Percentiles rank a stretch among this genome's conserved stretches.
phyloP scores from a whole-genome alignment of 1,139 yeast species.

The Protomyces pachydermus region DNA sequence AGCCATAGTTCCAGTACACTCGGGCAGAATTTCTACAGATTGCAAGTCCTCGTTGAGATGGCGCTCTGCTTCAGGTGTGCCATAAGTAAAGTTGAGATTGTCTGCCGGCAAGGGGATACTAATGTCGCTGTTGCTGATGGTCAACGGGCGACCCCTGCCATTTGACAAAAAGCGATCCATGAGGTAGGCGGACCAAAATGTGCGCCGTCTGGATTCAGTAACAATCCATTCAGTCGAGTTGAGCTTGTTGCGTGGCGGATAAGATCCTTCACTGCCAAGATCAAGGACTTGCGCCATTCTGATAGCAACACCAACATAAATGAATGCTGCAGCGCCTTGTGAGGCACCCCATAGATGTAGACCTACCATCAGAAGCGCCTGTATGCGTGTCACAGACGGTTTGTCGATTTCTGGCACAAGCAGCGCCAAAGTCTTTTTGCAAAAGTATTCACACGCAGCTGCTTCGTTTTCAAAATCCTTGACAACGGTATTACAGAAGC shows the following conservation, averaged over 20 bases:
- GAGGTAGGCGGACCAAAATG: constrained; percentile 22
- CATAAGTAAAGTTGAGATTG: constrained; percentile 20
- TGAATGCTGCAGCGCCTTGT: constrained; percentile 25
- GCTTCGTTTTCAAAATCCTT: constrained; percentile 23
- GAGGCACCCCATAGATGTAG: constrained; percentile 21
- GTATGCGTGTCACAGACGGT: constrained; percentile 20
- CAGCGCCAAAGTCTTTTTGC: constrained; percentile 18
- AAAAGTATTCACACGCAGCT: constrained; percentile 22
- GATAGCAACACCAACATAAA: constrained; percentile 23
- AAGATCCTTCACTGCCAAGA: constrained; percentile 18
- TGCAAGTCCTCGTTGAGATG: constrained; percentile 17
- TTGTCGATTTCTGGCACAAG: constrained; percentile 17
- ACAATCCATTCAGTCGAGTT: constrained; percentile 21
- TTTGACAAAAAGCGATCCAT: constrained; percentile 19
- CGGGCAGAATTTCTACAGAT: constrained; percentile 5
- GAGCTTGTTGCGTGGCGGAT: constrained; percentile 10
- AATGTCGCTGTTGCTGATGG: constrained; percentile 17
- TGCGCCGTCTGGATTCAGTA: constrained; percentile 17
- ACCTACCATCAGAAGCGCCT: constrained; percentile 19
- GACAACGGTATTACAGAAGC: constrained; percentile 14
- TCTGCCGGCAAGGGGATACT: constrained; percentile 20
- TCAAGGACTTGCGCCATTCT: constrained; percentile 25
- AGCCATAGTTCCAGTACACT: constrained; percentile 27
- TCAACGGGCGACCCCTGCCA: constrained; percentile 18
- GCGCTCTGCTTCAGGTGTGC: constrained; percentile 19